phyloP scores from a whole-genome alignment of 306 rosid genomes.

The Inga leiocalycina region DNA sequence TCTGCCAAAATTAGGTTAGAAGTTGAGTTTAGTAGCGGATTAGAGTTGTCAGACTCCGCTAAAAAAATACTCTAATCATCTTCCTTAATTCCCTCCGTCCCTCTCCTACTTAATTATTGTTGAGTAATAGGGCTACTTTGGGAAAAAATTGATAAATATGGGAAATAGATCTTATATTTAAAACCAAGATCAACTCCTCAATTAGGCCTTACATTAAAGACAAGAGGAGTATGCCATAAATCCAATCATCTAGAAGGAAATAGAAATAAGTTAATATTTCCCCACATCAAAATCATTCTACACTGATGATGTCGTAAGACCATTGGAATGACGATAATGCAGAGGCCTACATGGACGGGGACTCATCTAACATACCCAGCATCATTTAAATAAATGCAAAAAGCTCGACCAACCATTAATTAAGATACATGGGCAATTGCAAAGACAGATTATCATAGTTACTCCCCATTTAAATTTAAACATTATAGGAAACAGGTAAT shows the following conservation, averaged over 20 bases:
- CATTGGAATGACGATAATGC: constrained; percentile 16
- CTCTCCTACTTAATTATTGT: too few relatives aligned
- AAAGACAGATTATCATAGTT: neutral
- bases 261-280: neutral
- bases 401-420: neutral
- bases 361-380: neutral
- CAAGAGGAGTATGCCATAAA: neutral
- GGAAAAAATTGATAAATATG: too few relatives aligned
- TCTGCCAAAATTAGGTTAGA: neutral
- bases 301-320: neutral
- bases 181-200: too few relatives aligned
- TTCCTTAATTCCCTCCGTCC: too few relatives aligned
- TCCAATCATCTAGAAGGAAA: neutral
- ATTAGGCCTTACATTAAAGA: too few relatives aligned
- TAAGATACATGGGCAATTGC: neutral
- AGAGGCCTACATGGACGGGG: neutral
- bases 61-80: too few relatives aligned
- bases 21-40: neutral
- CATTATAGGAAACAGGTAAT: neutral
- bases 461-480: neutral
- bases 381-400: neutral
- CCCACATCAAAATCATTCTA: neutral
- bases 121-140: too few relatives aligned
- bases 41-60: neutral
- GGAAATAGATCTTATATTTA: too few relatives aligned